Evolutionary conservation across 1,284 basidiomycete species (phyloP), one percentile per base, ranked within the genome.

Genomic region (Cystobasidium pallidum): DNA sequence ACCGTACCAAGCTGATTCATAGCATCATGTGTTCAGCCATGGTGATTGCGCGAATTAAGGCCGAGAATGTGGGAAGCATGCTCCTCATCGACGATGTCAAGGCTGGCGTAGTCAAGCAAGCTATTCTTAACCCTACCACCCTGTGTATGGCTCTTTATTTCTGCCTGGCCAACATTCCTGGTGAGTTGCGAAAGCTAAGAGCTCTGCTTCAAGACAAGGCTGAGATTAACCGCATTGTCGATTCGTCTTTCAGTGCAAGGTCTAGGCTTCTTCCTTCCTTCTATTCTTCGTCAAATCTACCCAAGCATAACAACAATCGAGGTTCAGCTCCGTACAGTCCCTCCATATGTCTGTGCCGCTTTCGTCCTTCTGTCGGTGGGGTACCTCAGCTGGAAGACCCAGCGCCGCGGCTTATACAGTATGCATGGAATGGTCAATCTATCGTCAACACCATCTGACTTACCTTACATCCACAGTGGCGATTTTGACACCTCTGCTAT

Each of bases 221-320:
- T n/a, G n/a, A n/a, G n/a, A n/a, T n/a, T n/a, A n/a, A n/a, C n/a
- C n/a, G n/a, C n/a, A n/a, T n/a, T n/a, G 6, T 52, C 8, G 19
- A 7, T 52, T 52, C n/a, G 6, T 8, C 19, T n/a, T 43, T 45
- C 4, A 15, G 64, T 72, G 24, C 64, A 75, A 72, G 77, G 79
- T 4, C 70, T 79, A 1, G 79, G 77, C 6, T 79, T 81, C 64
- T 81, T 81, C 76, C 61, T 79, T 2, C 79, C 80, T 0, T 80
- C 47, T n/a, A 26, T 26, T 4, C 21, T 6, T 17, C n/a, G 36
- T 15, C 45, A 32, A 2, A 79, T 83, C 70, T 83, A 79, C 75
- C 82, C 82, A 0, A 72, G 72, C 11, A 67, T 75, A 28, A 75
- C 78, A 0, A 78, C 79, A 6, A 76, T 82, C 34, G 55, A 78